Conservation (phyloP, 176 grass and related monocot species). For the Ensete ventricosum region DNA sequence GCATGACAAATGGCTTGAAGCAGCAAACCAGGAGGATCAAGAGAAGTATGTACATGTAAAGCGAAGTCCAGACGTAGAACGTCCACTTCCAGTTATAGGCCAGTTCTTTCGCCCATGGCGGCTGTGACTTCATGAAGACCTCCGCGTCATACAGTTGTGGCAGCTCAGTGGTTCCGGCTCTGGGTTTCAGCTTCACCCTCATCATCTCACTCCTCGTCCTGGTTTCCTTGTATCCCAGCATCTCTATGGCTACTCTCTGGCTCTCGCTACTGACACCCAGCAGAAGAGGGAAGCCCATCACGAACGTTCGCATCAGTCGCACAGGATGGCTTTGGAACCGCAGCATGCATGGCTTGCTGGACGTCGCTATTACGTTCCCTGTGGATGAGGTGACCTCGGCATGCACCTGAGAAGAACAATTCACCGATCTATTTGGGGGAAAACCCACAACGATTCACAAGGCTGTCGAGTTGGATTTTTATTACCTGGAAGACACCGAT, state of each 20-base stretch:
- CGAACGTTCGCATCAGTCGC: slow-evolving; percentile 26
- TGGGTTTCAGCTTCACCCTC: slow-evolving; percentile 30
- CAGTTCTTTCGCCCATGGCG: slow-evolving; percentile 30
- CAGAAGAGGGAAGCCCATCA: slow-evolving; percentile 34
- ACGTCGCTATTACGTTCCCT: slow-evolving; percentile 19
- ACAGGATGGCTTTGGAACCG: slow-evolving; percentile 29
- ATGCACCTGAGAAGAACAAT: slow-evolving; percentile 12
- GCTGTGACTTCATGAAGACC: slow-evolving; percentile 26
- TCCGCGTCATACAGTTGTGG: slow-evolving; percentile 34
- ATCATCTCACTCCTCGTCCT: slow-evolving; percentile 12
- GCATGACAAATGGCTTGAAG: slow-evolving; percentile 23
- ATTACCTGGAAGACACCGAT: slow-evolving; percentile 38
- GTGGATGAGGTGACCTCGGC: slow-evolving; percentile 21
- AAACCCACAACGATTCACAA: too few species aligned
- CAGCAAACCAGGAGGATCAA: slow-evolving; percentile 27
- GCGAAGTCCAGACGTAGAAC: slow-evolving; percentile 31
- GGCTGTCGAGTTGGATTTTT: background rate
- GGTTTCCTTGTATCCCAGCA: slow-evolving; percentile 27
- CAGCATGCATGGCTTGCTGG: slow-evolving; percentile 36
- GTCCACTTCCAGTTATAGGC: slow-evolving; percentile 33
- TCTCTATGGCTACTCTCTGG: slow-evolving; percentile 25
- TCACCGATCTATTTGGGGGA: too few species aligned
- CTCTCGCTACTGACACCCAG: slow-evolving; percentile 23
- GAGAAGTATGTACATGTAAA: slow-evolving; percentile 28
- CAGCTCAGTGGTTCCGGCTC: slow-evolving; percentile 29